These are phyloP conservation scores for Russula griseocarnosa DNA, from an alignment of 768 basidiomycete species.

Conservation along the genomic window DNA sequence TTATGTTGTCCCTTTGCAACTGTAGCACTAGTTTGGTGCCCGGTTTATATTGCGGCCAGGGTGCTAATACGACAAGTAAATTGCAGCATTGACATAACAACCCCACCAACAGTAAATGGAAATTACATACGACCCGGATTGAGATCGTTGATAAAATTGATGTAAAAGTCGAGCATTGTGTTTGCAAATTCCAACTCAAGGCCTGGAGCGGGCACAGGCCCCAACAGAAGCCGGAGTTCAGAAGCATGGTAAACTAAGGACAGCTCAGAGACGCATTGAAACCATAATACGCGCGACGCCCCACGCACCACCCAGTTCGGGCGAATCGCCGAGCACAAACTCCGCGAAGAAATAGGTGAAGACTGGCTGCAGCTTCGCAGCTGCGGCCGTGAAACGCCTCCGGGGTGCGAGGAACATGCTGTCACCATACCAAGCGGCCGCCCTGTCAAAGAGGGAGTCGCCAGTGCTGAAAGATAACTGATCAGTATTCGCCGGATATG, in stretches of 20 bases:
- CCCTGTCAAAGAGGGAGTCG: conserved; percentile 55
- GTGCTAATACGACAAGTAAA: conserved; percentile 32
- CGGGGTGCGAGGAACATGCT: conserved; percentile 52
- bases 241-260: conserved; percentile 46
- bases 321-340: conserved; percentile 52
- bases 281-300: not conserved
- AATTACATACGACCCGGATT: conserved; percentile 50
- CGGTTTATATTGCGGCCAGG: conserved; percentile 46
- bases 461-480: conserved; percentile 52
- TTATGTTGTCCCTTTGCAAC: conserved; percentile 50
- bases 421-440: conserved; percentile 55
- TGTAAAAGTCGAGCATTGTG: conserved; percentile 49
- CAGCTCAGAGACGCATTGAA: not conserved
- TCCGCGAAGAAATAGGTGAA: conserved; percentile 56
- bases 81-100: not conserved
- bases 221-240: conserved; percentile 48
- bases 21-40: conserved; percentile 43
- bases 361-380: conserved; percentile 44
- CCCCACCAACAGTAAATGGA: not conserved
- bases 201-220: conserved; percentile 40
- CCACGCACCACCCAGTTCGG: conserved; percentile 46
- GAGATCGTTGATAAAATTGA: conserved; percentile 54
- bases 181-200: conserved; percentile 46
- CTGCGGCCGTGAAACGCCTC: conserved; percentile 49
- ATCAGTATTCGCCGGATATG: conserved; percentile 50